phyloP scores from a whole-genome alignment of 495 filamentous ascomycete species.

The Lophiotrema nucula region DNA sequence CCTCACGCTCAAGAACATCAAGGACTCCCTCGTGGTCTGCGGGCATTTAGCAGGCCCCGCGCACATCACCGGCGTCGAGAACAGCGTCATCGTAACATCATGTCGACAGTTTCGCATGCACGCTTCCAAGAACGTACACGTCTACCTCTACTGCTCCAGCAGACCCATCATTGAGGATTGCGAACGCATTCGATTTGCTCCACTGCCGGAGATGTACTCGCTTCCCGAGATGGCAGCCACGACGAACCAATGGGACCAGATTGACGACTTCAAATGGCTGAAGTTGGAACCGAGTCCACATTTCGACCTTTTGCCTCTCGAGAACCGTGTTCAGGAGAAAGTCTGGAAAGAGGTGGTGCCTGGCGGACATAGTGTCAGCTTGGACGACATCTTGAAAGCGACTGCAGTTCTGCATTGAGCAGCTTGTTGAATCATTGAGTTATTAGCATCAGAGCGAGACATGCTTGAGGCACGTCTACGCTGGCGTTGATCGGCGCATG shows the following conservation, averaged over 20 bases:
- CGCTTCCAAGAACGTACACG: constrained; percentile 69
- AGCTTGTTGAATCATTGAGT: too few relatives aligned
- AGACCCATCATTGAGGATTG: constrained; percentile 95
- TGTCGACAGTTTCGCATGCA: constrained; percentile 86
- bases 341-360: constrained; percentile 72
- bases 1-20: constrained; percentile 68
- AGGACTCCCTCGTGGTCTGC: constrained; percentile 67
- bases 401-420: constrained; percentile 28
- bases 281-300: constrained; percentile 83
- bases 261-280: constrained; percentile 98
- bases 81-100: constrained; percentile 71
- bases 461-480: too few relatives aligned
- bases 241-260: constrained; percentile 75
- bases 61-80: constrained; percentile 73
- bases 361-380: constrained; percentile 58
- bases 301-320: constrained; percentile 68
- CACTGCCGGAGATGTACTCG: constrained; percentile 67
- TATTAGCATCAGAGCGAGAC: too few relatives aligned
- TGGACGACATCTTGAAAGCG: constrained; percentile 67
- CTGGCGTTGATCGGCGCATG: too few relatives aligned
- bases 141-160: constrained; percentile 79
- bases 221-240: constrained; percentile 41
- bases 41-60: constrained; percentile 74
- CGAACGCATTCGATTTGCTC: constrained; percentile 71
- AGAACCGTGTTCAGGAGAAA: constrained; percentile 58